phyloP scores from a whole-genome alignment of 1,284 basidiomycete genomes.

The Ceratobasidium sp. region DNA sequence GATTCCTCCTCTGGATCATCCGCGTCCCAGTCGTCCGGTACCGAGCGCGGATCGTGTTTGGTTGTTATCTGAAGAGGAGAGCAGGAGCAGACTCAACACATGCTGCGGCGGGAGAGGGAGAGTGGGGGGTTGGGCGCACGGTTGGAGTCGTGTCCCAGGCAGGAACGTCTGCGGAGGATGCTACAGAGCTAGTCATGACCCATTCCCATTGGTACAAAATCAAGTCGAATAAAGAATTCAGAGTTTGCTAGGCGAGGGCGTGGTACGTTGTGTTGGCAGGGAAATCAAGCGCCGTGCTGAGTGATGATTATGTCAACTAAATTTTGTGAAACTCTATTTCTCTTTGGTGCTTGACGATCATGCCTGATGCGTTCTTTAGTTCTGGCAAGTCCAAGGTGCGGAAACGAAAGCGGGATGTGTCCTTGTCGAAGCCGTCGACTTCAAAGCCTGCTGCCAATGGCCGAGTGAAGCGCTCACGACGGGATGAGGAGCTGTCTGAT shows the following conservation, averaged over 20 bases:
- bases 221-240: not conserved
- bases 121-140: constrained; percentile 30
- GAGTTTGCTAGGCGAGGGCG: constrained; percentile 5
- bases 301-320: constrained; percentile 42
- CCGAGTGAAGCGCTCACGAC: constrained; percentile 46
- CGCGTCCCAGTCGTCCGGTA: constrained; percentile 51
- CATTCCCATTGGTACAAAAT: constrained; percentile 35
- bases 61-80: constrained; percentile 32
- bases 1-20: constrained; percentile 48
- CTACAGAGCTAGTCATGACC: constrained; percentile 44
- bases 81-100: constrained; percentile 8
- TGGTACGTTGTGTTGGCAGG: constrained; percentile 24
- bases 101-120: not conserved
- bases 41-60: constrained; percentile 31
- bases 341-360: constrained; percentile 28
- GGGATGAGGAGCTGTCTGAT: constrained; percentile 80
- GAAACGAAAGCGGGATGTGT: constrained; percentile 48
- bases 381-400: constrained; percentile 40
- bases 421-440: constrained; percentile 41
- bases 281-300: constrained; percentile 22
- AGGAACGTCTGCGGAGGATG: constrained; percentile 45
- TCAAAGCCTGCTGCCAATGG: constrained; percentile 39
- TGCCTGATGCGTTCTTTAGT: constrained; percentile 47
- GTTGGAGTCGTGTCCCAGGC: constrained; percentile 39
- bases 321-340: constrained; percentile 32